Base-by-base conservation (phyloP, 202 grass and related monocot genomes). In the Bolboschoenoplectus hybrid region DNA sequence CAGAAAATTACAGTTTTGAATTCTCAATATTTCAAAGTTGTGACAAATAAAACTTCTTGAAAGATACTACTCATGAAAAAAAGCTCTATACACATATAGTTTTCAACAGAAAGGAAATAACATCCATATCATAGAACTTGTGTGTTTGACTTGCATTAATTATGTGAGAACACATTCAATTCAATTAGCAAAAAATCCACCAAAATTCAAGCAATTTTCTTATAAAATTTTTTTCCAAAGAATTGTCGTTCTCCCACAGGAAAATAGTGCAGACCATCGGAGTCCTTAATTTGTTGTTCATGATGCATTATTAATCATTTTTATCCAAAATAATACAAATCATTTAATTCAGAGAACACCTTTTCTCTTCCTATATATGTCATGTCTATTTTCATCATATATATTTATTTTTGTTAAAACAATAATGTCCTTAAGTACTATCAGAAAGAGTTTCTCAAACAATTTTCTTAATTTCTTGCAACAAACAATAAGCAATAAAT, bases 1-100 rank as follows among this genome's bases (percentile, higher is more conserved):
- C 26, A 26, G 26, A 69, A 43, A n/a, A 44, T 13, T 38, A 53
- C 11, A 55, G 1, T 53, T 55, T 38, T 55, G 5, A 38, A 53
- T 76, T 76, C 26, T 76, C 2, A 55, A 36, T 1, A 35, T 32
- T 2, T 6, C 4, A 7, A 47, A 72, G 68, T 72, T 72, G 67
- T 76, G 8, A 76, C 9, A 36, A 7, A 49, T 7, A 74, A 51
- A 26, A 47, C 3, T 74, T 67, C 67, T 53, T 55, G 49, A 76
- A 76, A 76, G 73, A 38, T 36, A 52, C 71, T 34, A 41, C 1
- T 69, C 64, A 19, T 72, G 41, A 72, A 72, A 46, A 16, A 72
- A 46, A 47, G 5, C 6, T 47, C 13, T 4, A 69, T 69, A 65
- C 19, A 65, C 34, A 40, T 14, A 16, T 40, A 35, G 26, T 38